Percentiles rank a stretch among this genome's conserved stretches.
phyloP scores from a whole-genome alignment of 2,329 filamentous ascomycete species.

The Domatiomyces catenatus region DNA sequence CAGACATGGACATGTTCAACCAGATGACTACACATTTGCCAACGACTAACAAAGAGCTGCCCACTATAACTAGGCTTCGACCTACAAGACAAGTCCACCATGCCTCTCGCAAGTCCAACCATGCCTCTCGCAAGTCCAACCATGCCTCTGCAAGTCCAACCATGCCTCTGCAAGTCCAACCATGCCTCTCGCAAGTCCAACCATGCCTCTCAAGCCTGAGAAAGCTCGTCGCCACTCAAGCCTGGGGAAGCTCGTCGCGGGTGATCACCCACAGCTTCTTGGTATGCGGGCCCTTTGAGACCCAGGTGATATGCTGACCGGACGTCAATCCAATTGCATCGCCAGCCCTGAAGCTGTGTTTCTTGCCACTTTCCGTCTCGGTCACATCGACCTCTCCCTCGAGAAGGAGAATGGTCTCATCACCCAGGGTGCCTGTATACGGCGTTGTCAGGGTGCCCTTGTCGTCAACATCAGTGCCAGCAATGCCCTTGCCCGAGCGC shows the following conservation, averaged over 20 bases:
- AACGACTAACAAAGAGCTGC: too few relatives aligned
- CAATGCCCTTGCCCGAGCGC: constrained; percentile 5
- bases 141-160: too few relatives aligned
- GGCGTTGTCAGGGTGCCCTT: constrained; percentile 3
- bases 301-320: constrained; percentile 4
- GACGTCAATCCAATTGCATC: constrained; percentile 4
- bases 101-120: too few relatives aligned
- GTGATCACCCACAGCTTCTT: constrained; percentile 7
- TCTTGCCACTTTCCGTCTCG: constrained; percentile 5
- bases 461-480: constrained; percentile 1
- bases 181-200: too few relatives aligned
- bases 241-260: not conserved
- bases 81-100: too few relatives aligned
- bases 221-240: not conserved
- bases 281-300: constrained; percentile 3
- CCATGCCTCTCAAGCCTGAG: too few relatives aligned
- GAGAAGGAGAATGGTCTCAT: constrained; percentile 5
- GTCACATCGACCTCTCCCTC: constrained; percentile 4
- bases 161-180: too few relatives aligned
- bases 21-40: too few relatives aligned
- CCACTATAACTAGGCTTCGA: too few relatives aligned
- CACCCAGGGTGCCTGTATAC: constrained; percentile 3
- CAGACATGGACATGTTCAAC: too few relatives aligned
- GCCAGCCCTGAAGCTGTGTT: constrained; percentile 4
- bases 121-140: too few relatives aligned